These are phyloP conservation scores for Adansonia grandidieri DNA, from an alignment of 441 rosid species.

Conservation along the genomic window DNA sequence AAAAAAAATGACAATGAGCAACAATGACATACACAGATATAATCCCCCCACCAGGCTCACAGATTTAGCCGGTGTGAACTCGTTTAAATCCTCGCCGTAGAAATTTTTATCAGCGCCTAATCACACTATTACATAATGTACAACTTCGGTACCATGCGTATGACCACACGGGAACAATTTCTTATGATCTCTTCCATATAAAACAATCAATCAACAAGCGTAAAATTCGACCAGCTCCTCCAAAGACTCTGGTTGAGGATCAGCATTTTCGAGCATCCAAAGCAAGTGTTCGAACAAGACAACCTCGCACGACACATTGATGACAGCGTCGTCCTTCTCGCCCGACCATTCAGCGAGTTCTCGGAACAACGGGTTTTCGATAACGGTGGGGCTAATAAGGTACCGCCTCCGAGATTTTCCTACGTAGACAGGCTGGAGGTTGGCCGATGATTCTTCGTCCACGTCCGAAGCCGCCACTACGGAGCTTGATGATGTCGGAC, in stretches of 20 bases:
- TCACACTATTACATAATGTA: slow-evolving; percentile 23
- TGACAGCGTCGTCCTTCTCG: slow-evolving; percentile 40
- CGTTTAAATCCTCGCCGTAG: slow-evolving; percentile 28
- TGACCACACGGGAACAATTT: slow-evolving; percentile 11
- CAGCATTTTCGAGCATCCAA: slow-evolving; percentile 87
- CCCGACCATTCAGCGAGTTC: slow-evolving; percentile 65
- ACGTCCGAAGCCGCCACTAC: slow-evolving; percentile 27
- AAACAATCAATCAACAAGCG: slow-evolving; percentile 54
- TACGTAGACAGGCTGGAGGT: slow-evolving; percentile 57
- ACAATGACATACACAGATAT: slow-evolving; percentile 17
- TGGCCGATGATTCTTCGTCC: slow-evolving; percentile 35
- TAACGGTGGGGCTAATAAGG: slow-evolving; percentile 46
- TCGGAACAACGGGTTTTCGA: slow-evolving; percentile 42
- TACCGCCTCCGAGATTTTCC: slow-evolving; percentile 56
- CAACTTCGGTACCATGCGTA: slow-evolving; percentile 4
- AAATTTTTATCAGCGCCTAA: not conserved
- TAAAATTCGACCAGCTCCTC: slow-evolving; percentile 80
- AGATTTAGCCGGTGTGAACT: slow-evolving; percentile 35
- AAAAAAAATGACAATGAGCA: not conserved
- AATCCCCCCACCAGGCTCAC: slow-evolving; percentile 25
- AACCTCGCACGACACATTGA: slow-evolving; percentile 74
- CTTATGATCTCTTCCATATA: not conserved
- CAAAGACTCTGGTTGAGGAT: slow-evolving; percentile 63
- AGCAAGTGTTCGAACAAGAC: slow-evolving; percentile 91
- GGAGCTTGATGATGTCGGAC: slow-evolving; percentile 38